A percentile compares a stretch with the other conserved stretches of the same genome.
Conservation (phyloP, 352 stramenopile species). For the Lagenidium giganteum region DNA sequence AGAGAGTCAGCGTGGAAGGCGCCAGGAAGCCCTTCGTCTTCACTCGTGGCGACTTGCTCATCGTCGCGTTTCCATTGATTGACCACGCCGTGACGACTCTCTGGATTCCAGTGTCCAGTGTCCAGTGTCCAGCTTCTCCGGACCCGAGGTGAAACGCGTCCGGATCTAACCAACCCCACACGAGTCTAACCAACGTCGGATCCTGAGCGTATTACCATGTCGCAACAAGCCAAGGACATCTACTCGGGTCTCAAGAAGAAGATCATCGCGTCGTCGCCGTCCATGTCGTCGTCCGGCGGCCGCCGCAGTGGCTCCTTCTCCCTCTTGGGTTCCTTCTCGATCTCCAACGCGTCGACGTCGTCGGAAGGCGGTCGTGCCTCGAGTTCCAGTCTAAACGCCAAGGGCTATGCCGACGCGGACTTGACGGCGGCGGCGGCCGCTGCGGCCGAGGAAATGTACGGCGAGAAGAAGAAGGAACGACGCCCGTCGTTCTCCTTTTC, state of each 20-base stretch:
- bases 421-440: conserved; percentile 12
- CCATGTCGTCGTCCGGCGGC: conserved; percentile 2
- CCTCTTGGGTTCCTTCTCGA: conserved; percentile 14
- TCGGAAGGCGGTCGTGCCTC: conserved; percentile 1
- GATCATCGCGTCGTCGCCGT: conserved; percentile 40
- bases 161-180: too few relatives aligned
- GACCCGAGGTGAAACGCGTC: too few relatives aligned
- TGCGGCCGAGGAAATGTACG: conserved; percentile 18
- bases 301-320: conserved; percentile 44
- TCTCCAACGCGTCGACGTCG: conserved; percentile 7
- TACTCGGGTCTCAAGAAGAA: conserved; percentile 83
- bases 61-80: too few relatives aligned
- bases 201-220: conserved; percentile 29
- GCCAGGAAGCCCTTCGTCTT: too few relatives aligned
- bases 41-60: too few relatives aligned
- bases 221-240: conserved; percentile 72
- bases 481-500: conserved; percentile 24
- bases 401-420: conserved; percentile 15
- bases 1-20: too few relatives aligned
- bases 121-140: too few relatives aligned
- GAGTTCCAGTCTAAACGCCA: conserved; percentile 11
- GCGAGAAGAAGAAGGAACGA: conserved; percentile 13
- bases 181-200: too few relatives aligned
- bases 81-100: too few relatives aligned
- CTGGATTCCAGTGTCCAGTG: too few relatives aligned